Base-by-base conservation (phyloP, 805 yeast genomes). In the Blastobotrys peoriensis region DNA sequence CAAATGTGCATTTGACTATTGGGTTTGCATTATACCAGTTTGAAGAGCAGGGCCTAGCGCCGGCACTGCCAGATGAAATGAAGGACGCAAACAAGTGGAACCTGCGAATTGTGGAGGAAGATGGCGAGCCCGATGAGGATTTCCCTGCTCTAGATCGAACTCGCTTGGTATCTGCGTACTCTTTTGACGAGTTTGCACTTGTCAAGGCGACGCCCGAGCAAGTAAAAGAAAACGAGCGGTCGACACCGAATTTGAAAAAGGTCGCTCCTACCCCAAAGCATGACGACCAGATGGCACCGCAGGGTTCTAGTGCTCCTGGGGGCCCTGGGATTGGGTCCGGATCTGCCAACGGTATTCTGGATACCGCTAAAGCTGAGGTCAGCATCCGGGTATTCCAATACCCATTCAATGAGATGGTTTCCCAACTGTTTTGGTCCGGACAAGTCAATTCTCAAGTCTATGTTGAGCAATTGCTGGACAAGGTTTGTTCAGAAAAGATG, bases 71-170 rank as follows among this genome's bases (percentile, higher is more conserved):
- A 4, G 53, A 45, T 16, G 59, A 45, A 27, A 47, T 61, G 25
- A 55, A 62, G 41, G 76, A 83, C 48, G 84, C 89, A 0, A 82
- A 83, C 55, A 62, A 64, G 47, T 87, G 95, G 93, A 72, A 81
- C 43, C 58, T 91, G 27, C 84, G 84, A 46, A 70, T 91, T 18
- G 88, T 84, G 1, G 98, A 93, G 60, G 98, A 91, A 41, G 97
- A 89, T 59, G 96, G 94, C 41, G 81, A 85, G 33, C 88, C 86
- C 43, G 98, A 94, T 53, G 82, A 76, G 28, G 86, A 87, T 42
- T 89, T 93, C 67, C 98, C 98, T 1, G 78, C 89, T 1, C 67
- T 93, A 44, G 91, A 83, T 37, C 68, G 97, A 51, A 71, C 76
- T 0, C 69, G 89, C 43, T 55, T 68, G 3, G 68, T 93, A 21